Evolutionary conservation across 169 alveolate species (phyloP), one percentile per base, ranked within the genome.

Genomic region (Plasmodium berghei): DNA sequence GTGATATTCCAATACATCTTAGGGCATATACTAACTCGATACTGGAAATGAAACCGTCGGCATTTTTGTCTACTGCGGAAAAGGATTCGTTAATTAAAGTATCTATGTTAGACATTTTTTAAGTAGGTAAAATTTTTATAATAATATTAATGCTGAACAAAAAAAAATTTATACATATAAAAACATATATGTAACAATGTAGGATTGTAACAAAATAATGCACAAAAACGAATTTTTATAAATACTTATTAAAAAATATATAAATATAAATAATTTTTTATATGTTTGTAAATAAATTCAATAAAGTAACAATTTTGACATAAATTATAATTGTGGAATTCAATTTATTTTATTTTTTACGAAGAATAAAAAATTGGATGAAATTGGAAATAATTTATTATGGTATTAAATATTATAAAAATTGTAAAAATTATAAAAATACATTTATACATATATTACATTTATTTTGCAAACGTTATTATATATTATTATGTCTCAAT

Each of bases 71-170:
- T 58, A 70, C 24, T 58, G 70, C 28, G 46, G n/a, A 12, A 49
- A 83, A 83, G 20, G 90, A 83, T 24, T 83, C 90, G 22, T 34
- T 83, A 56, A 83, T 83, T 70, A 67, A 5, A 18, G 72, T 34
- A 69, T 72, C 49, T 34, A 72, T 58, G 24, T 2, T 69, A 20
- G 54, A 48, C 90, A 83, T 83, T 71, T 56, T 83, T 34, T 34
- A 48, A 70, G 55, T 26, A 26, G 46, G 8, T 24, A 18, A 20
- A 24, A 9, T 20, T 8, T 9, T 14, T 63, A 52, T 14, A 49
- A 66, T 45, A 28, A 26, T 63, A 77, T 24, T 63, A 45, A 48
- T 24, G 86, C 22, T 16, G 26, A 10, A 73, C 22, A 73, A 2
- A 26, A 34, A 70, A 46, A 45, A 26, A 83, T 12, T n/a, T 46